These are phyloP conservation scores for Paecilomyces sp. DNA, from an alignment of 2,329 filamentous ascomycete species.

Conservation along the genomic window DNA sequence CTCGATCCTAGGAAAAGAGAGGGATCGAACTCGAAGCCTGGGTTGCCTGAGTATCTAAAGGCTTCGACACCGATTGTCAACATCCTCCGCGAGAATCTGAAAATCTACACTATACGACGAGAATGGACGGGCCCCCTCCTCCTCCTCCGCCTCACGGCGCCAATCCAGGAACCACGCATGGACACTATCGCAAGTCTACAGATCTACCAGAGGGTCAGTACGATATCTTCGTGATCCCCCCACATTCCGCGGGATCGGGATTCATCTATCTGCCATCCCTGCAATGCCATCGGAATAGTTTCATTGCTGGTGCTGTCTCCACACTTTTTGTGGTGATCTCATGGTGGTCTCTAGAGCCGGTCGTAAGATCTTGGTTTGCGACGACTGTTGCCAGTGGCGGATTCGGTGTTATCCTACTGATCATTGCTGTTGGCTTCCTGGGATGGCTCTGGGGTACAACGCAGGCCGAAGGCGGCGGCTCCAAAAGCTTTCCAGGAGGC, in stretches of 20 bases:
- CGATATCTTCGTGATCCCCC: slow-evolving; percentile 94
- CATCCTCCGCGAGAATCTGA: background rate
- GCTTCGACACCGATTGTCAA: background rate
- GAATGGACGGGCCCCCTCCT: slow-evolving; percentile 45
- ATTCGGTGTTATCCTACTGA: slow-evolving; percentile 63
- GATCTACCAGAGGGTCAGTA: slow-evolving; percentile 84
- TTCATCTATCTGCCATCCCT: slow-evolving; percentile 93
- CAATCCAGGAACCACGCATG: slow-evolving; percentile 60
- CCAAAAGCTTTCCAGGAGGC: slow-evolving; percentile 14
- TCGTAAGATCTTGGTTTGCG: slow-evolving; percentile 65
- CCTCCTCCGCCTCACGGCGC: slow-evolving; percentile 83
- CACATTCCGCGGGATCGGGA: slow-evolving; percentile 78
- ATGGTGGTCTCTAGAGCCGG: slow-evolving; percentile 67
- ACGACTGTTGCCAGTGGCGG: slow-evolving; percentile 65
- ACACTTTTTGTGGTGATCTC: slow-evolving; percentile 66
- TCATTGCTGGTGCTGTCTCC: slow-evolving; percentile 75
- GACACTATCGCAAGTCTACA: slow-evolving; percentile 35
- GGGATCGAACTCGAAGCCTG: background rate
- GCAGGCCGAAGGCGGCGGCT: slow-evolving; percentile 43
- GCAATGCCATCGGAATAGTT: slow-evolving; percentile 79
- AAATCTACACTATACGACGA: slow-evolving; percentile 8
- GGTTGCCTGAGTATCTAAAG: slow-evolving; percentile 1
- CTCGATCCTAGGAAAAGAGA: slow-evolving; percentile 7
- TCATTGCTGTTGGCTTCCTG: slow-evolving; percentile 65
- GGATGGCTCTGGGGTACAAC: slow-evolving; percentile 71